phyloP scores from a whole-genome alignment of 2,329 filamentous ascomycete species.

The Hymenoscyphus salicellus region DNA sequence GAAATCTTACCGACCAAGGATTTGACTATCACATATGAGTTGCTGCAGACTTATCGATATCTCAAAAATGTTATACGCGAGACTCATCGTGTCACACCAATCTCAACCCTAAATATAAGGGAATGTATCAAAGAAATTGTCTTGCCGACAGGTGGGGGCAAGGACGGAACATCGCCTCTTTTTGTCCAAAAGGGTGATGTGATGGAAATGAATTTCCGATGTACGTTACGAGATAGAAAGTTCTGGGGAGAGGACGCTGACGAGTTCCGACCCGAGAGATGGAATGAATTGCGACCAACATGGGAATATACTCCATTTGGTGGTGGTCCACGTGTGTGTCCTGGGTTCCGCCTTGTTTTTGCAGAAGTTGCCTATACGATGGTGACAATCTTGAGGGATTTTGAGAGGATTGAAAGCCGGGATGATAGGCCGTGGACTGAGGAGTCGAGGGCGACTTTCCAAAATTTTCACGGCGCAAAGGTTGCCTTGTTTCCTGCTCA shows the following conservation, averaged over 20 bases:
- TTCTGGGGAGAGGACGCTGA: neutral
- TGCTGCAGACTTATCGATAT: neutral
- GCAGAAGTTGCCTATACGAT: neutral
- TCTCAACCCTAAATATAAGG: neutral
- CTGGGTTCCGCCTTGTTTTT: neutral
- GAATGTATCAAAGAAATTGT: neutral
- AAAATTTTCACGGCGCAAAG: neutral
- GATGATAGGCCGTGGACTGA: constrained; percentile 4
- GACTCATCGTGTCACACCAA: neutral
- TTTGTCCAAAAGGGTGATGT: neutral
- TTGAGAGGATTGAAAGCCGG: constrained; percentile 1
- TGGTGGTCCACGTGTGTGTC: constrained; percentile 3
- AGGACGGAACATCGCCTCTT: neutral
- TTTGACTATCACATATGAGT: neutral
- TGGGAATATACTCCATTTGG: constrained; percentile 3
- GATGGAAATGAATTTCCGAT: neutral
- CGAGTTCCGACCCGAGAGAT: neutral
- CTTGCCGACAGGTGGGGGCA: neutral
- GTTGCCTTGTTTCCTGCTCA: neutral
- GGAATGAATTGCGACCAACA: neutral
- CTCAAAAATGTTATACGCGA: constrained; percentile 6
- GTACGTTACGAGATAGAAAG: neutral
- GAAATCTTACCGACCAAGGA: neutral
- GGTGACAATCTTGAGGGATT: neutral
- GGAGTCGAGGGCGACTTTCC: neutral